Evolutionary conservation across 768 basidiomycete species (phyloP), one percentile per base, ranked within the genome.

Genomic region (Lanmaoa pseudosensibilis): DNA sequence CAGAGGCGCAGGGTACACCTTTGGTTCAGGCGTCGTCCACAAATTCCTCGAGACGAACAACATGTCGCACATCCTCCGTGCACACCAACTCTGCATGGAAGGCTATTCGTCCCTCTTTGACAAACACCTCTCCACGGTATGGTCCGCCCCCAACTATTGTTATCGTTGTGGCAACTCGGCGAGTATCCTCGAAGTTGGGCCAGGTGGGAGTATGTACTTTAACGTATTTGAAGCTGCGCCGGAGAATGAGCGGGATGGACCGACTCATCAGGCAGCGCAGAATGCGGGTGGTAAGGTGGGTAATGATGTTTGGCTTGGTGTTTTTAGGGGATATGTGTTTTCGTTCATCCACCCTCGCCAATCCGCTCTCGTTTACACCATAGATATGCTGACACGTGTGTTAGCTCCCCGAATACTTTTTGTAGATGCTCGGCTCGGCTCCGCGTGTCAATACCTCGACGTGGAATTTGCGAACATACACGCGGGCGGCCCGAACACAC

Each of bases 51-150:
- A 94, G 69, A 87, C 92, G 50, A 99, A 99, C 76, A 82, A 87
- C 62, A 97, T 99, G 94, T 87, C 90, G 21, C 96, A 98, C 70
- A 97, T 99, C 65, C 83, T 98, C 23, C 92, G 97, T 23, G 97
- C 97, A 23, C 97, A 99, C 71, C 97, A 99, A 69, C 83, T 99
- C 10, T 98, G 97, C 74, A 98, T 99, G 97, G 97, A 99, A 73
- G 97, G 97, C 0, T 98, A 93, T 72, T 83, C 90, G n/a, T 93
- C 94, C n/a, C 80, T 98, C 32, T 98, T 98, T 63, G 94, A 95
- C 72, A 88, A 92, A 60, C 92, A 92, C 66, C 82, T 99, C 53
- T 94, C 92, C 25, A 99, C 97, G 1, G 97, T 99, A 8, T 99
- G 97, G 97, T 92, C 89, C 21, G 97, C 97, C 38, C 96, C 96